Evolutionary conservation across 1,139 yeast genomes (phyloP).

Genomic region (Taphrina wiesneri): DNA sequence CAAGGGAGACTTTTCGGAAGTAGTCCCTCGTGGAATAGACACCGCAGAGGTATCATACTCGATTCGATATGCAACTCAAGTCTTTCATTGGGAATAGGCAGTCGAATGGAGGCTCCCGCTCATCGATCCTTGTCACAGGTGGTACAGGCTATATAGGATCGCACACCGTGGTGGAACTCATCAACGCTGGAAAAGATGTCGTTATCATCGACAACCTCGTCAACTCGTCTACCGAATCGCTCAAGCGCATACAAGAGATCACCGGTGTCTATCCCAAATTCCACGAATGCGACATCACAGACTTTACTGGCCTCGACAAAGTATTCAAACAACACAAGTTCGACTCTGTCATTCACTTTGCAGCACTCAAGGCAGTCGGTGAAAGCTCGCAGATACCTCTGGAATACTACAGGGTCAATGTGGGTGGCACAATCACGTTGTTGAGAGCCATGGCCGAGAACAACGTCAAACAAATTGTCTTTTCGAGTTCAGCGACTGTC

Average conservation of each 20-base stretch:
- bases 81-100: neutral
- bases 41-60: too few species aligned
- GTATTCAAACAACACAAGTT: slow-evolving; percentile 58
- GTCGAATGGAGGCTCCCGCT: neutral
- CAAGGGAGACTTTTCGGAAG: too few species aligned
- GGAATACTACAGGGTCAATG: slow-evolving; percentile 68
- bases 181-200: slow-evolving; percentile 66
- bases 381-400: slow-evolving; percentile 76
- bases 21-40: too few species aligned
- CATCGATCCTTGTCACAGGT: slow-evolving; percentile 70
- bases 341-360: slow-evolving; percentile 72
- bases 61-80: slow-evolving; percentile 1
- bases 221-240: slow-evolving; percentile 69
- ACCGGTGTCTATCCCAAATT: slow-evolving; percentile 53
- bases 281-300: slow-evolving; percentile 60
- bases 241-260: slow-evolving; percentile 64
- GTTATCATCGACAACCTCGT: slow-evolving; percentile 69
- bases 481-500: slow-evolving; percentile 79
- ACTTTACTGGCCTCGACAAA: slow-evolving; percentile 52
- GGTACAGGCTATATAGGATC: slow-evolving; percentile 90
- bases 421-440: slow-evolving; percentile 64
- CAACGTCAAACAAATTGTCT: slow-evolving; percentile 60
- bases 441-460: slow-evolving; percentile 55
- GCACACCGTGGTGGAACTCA: slow-evolving; percentile 69
- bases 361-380: slow-evolving; percentile 85